Conservation (phyloP, 352 stramenopile species). For the Phytopythium chamaehyphon region DNA sequence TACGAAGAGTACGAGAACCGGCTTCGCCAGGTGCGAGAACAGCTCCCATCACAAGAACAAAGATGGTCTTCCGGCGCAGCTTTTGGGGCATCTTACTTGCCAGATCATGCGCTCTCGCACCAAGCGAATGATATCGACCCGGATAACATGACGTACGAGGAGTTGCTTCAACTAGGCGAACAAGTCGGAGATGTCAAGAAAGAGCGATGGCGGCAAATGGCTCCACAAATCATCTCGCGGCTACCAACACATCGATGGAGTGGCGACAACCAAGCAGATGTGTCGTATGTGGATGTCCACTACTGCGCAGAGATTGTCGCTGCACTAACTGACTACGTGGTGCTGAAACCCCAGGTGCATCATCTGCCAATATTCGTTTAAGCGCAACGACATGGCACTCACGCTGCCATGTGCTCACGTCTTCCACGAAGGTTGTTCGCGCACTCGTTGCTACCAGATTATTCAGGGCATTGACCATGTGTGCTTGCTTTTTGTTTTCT, state of each 20-base stretch:
- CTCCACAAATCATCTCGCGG: constrained; percentile 54
- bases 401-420: constrained; percentile 72
- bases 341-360: constrained; percentile 38
- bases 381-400: constrained; percentile 46
- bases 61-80: background rate
- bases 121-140: constrained; percentile 46
- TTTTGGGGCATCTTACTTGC: background rate
- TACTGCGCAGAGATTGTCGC: background rate
- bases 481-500: background rate
- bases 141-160: constrained; percentile 81
- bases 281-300: constrained; percentile 73
- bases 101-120: background rate
- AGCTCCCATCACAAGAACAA: constrained; percentile 7
- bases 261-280: constrained; percentile 27
- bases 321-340: constrained; percentile 2
- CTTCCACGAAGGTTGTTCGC: constrained; percentile 58
- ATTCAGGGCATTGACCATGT: background rate
- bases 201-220: constrained; percentile 61
- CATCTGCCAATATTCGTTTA: constrained; percentile 69
- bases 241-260: constrained; percentile 63
- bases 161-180: constrained; percentile 65
- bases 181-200: constrained; percentile 73
- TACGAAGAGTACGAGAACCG: constrained; percentile 55
- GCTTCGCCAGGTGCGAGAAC: constrained; percentile 16
- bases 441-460: background rate